Percentiles rank a stretch among this genome's conserved stretches.
These are phyloP conservation scores for Colletotrichum liriopes DNA, from an alignment of 2,329 filamentous ascomycete species.

Conservation along the genomic window DNA sequence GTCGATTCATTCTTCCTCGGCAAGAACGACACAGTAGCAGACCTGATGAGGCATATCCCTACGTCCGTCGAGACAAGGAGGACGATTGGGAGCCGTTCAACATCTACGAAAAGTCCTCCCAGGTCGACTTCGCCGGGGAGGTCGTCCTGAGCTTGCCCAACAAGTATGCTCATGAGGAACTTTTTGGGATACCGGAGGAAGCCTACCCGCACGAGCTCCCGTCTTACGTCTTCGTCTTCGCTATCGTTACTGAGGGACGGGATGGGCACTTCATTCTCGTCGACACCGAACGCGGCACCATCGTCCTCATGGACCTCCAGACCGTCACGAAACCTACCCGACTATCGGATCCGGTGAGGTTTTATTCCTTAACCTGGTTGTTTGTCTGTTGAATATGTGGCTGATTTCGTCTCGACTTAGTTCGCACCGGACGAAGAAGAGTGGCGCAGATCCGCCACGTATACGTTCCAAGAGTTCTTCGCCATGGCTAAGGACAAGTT, in stretches of 20 bases:
- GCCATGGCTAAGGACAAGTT: slow-evolving; percentile 21
- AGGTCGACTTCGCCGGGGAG: slow-evolving; percentile 12
- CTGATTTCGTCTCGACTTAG: neutral
- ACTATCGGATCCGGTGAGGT: slow-evolving; percentile 20
- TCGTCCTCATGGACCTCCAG: slow-evolving; percentile 16
- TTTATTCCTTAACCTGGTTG: neutral
- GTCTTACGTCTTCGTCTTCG: slow-evolving; percentile 16
- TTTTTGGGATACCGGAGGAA: neutral
- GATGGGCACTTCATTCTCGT: slow-evolving; percentile 20
- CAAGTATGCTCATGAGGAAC: slow-evolving; percentile 14
- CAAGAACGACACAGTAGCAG: slow-evolving; percentile 17
- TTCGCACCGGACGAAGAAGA: slow-evolving; percentile 22
- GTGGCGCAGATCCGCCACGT: slow-evolving; percentile 15
- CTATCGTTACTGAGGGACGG: neutral
- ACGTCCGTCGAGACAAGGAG: neutral
- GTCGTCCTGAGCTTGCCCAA: neutral
- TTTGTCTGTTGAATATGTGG: neutral
- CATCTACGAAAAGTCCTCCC: neutral
- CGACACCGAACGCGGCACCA: slow-evolving; percentile 23
- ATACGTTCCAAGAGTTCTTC: slow-evolving; percentile 24
- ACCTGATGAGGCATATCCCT: slow-evolving; percentile 21
- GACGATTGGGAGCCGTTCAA: slow-evolving; percentile 1
- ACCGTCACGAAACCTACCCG: neutral
- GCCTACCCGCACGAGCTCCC: neutral
- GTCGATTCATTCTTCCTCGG: slow-evolving; percentile 10